Base-by-base conservation (phyloP, 2,329 filamentous ascomycete genomes). In the Sclerotinia subarctica region DNA sequence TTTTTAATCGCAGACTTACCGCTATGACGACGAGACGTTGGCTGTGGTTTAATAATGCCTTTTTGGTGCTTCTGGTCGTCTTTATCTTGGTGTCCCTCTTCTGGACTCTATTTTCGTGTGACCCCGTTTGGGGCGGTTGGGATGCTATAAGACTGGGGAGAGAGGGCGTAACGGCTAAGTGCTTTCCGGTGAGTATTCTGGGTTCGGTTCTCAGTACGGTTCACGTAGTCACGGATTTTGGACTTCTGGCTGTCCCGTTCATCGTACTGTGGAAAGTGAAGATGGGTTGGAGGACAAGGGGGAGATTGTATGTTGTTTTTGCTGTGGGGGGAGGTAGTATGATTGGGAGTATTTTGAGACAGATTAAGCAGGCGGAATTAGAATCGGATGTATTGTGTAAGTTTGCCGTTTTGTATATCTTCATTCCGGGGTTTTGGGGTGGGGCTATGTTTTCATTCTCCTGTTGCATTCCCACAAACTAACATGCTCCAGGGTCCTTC, bases 1-100 rank as follows among this genome's bases (percentile, higher is more conserved):
- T 77, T 35, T 80, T 79, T 70, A 78, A 79, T 56, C 73, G 76
- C n/a, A 74, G 78, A 8, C 73, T 80, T 5, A 78, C 78, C 10
- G 72, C 75, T n/a, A 70, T 76, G 10, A 73, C 74, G 13, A 76
- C 75, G 2, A 47, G 44, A 10, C 68, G 60, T 46, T 79, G 78
- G 78, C 73, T 71, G 19, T 68, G 75, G 11, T 73, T 74, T 32
- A 77, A 78, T 68, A 72, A 77, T 65, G 19, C 74, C 35, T 79
- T 79, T 65, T 21, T 67, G 0, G 19, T 52, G 19, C 15, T 67
- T 6, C 47, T 67, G 6, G 46, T 46, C 2, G 17, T 63, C 15
- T 67, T 46, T 21, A 62, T 67, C 5, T 10, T 67, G 13, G 56
- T 62, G 1, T 62, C 56, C 3, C 19, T 67, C 13, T 67, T 67